These are phyloP conservation scores for Malassezia yamatoensis DNA, from an alignment of 1,284 basidiomycete species.

Conservation along the genomic window DNA sequence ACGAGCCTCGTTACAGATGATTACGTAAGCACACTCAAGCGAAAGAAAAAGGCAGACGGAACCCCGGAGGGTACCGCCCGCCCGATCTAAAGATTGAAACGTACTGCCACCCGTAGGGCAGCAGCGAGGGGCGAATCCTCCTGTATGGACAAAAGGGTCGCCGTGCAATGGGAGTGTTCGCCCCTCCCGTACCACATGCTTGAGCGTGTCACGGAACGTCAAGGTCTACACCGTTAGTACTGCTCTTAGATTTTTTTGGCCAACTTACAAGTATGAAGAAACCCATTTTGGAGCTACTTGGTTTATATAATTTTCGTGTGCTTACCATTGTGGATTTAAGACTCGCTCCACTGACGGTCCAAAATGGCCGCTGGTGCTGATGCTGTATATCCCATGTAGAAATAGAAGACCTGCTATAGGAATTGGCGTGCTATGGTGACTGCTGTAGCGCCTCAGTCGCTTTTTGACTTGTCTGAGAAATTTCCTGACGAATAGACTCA, in stretches of 20 bases:
- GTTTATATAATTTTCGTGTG: conserved; percentile 15
- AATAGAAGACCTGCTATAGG: no score
- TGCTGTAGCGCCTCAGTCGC: conserved; percentile 13
- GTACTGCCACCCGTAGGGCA: conserved; percentile 19
- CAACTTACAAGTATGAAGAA: conserved; percentile 19
- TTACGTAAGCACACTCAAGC: conserved; percentile 10
- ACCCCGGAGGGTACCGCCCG: conserved; percentile 15
- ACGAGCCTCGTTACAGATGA: neutral
- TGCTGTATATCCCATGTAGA: no score
- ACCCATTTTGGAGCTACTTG: neutral
- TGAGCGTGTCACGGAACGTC: conserved; percentile 21
- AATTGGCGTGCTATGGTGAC: conserved; percentile 2
- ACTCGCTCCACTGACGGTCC: neutral
- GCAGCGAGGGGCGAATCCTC: conserved; percentile 18
- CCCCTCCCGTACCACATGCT: conserved; percentile 20
- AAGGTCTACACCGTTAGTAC: conserved; percentile 14
- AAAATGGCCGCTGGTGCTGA: conserved; percentile 9
- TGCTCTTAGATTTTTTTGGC: neutral
- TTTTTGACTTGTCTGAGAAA: conserved; percentile 1
- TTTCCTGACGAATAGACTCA: neutral
- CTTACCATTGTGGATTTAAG: neutral
- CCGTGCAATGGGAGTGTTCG: conserved; percentile 19
- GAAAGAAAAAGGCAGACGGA: conserved; percentile 14
- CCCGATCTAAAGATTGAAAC: conserved; percentile 21
- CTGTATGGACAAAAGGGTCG: conserved; percentile 21